Conservation (phyloP, 805 yeast species). For the Vanderwaltozyma tropicalis region DNA sequence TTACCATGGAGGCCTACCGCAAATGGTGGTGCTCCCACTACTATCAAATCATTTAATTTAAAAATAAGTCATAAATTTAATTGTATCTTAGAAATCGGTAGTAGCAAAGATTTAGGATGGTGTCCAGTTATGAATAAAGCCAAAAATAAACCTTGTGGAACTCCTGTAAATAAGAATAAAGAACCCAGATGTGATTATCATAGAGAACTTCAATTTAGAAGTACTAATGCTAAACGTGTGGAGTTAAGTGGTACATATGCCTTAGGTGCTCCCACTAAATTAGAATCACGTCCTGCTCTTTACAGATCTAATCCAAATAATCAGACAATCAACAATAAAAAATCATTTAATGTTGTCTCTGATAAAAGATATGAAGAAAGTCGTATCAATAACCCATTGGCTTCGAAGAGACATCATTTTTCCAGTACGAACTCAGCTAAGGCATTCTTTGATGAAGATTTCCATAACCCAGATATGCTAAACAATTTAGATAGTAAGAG, state of each 20-base stretch:
- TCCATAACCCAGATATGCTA: constrained; percentile 38
- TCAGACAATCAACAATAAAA: neutral
- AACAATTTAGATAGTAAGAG: constrained; percentile 31
- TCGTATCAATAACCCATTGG: constrained; percentile 7
- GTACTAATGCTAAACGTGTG: constrained; percentile 51
- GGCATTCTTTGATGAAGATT: constrained; percentile 43
- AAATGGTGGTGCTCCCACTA: constrained; percentile 7
- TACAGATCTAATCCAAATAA: constrained; percentile 3
- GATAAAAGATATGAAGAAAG: constrained; percentile 15
- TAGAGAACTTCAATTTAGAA: constrained; percentile 44
- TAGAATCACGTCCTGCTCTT: constrained; percentile 35
- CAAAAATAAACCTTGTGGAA: constrained; percentile 44
- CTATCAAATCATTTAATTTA: constrained; percentile 40
- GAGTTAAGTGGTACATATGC: constrained; percentile 60
- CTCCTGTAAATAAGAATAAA: constrained; percentile 46
- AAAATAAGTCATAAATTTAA: constrained; percentile 40
- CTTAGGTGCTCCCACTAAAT: constrained; percentile 44
- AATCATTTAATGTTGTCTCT: constrained; percentile 9
- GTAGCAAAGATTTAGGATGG: constrained; percentile 52
- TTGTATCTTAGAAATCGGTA: constrained; percentile 64
- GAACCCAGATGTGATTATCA: constrained; percentile 64
- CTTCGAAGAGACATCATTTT: constrained; percentile 26
- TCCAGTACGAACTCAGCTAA: constrained; percentile 33
- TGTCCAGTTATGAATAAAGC: constrained; percentile 44
- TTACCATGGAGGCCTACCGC: constrained; percentile 30